phyloP scores from a whole-genome alignment of 306 rosid species.

The Vigna mungo region DNA sequence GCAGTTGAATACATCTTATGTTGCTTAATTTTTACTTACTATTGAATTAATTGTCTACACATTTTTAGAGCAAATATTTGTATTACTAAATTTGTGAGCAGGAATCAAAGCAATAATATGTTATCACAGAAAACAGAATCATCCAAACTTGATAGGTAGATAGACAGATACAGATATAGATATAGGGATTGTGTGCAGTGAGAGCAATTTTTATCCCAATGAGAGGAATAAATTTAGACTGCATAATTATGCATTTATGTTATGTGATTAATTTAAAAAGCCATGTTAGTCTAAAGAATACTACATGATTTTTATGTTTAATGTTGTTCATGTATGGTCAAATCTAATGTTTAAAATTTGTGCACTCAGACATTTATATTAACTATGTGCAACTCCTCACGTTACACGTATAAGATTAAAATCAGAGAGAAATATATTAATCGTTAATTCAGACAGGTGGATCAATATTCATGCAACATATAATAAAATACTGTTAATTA shows the following conservation, averaged over 20 bases:
- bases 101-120: slow-evolving; percentile 10
- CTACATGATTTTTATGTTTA: background rate
- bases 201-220: background rate
- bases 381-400: background rate
- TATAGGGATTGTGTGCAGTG: background rate
- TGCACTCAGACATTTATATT: no score
- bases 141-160: background rate
- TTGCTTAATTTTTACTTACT: background rate
- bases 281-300: background rate
- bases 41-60: background rate
- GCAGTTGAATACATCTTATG: background rate
- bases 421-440: background rate
- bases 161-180: background rate
- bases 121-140: background rate
- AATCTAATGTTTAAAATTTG: background rate
- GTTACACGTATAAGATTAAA: background rate
- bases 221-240: background rate
- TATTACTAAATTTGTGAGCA: background rate
- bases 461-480: no score
- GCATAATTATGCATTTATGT: background rate
- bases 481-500: no score
- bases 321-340: background rate
- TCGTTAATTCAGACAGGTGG: background rate
- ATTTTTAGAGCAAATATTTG: background rate
- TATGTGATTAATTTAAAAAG: background rate